Percentiles rank a stretch among this genome's conserved stretches.
Evolutionary conservation across 2,329 filamentous ascomycete genomes (phyloP).

Genomic region (Aspergillus neotritici): DNA sequence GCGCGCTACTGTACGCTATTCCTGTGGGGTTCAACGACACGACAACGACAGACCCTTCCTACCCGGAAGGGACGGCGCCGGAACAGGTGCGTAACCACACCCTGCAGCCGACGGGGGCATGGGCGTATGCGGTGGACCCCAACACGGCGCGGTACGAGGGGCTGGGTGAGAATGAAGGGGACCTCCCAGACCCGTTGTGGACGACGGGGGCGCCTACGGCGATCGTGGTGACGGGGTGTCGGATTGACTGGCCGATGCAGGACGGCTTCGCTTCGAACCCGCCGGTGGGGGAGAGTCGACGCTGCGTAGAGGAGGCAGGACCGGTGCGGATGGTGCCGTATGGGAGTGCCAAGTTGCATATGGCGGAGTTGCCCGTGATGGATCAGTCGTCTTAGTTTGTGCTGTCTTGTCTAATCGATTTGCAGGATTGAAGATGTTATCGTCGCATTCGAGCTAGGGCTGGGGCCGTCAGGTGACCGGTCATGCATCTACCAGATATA

Average conservation of each 20-base stretch:
- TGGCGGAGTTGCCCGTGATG: conserved; percentile 38
- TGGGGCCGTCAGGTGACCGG: no score
- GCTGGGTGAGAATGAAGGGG: conserved; percentile 3
- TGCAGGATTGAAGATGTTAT: no score
- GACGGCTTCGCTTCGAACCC: conserved; percentile 32
- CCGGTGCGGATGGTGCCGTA: conserved; percentile 42
- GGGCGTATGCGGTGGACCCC: conserved; percentile 29
- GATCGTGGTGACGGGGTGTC: conserved; percentile 34
- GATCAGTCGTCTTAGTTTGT: no score
- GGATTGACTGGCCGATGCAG: conserved; percentile 36
- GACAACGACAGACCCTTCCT: conserved; percentile 4
- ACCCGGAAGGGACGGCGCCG: conserved; percentile 19
- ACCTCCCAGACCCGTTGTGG: conserved; percentile 22
- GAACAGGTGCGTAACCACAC: conserved; percentile 31
- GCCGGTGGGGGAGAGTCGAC: conserved; percentile 27
- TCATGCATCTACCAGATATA: no score
- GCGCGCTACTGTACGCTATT: conserved; percentile 42
- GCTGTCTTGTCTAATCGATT: no score
- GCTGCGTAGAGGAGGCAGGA: conserved; percentile 32
- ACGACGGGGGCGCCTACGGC: conserved; percentile 31
- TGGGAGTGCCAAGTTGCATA: conserved; percentile 44
- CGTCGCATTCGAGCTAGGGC: no score
- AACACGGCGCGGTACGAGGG: conserved; percentile 30
- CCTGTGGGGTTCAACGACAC: conserved; percentile 30
- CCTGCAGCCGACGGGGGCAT: conserved; percentile 28